Conservation (phyloP, 163 green algal species). For the Scenedesmus sp. region DNA sequence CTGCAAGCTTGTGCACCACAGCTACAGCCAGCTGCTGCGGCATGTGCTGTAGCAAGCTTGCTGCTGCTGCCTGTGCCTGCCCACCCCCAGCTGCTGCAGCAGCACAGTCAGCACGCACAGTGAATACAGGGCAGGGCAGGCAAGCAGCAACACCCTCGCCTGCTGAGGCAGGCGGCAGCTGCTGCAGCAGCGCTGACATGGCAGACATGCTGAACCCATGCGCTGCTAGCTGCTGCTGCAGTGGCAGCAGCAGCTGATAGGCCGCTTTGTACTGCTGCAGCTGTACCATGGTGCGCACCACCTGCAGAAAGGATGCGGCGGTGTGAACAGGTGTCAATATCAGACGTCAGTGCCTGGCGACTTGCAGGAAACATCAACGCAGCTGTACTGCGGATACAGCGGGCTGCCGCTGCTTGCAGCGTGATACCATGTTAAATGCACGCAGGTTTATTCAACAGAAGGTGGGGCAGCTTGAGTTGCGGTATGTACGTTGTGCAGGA, state of each 20-base stretch:
- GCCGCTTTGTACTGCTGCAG: not conserved
- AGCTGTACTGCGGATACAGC: not conserved
- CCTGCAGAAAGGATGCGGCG: not conserved
- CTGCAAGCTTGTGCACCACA: not conserved
- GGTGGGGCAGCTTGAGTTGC: too few species aligned
- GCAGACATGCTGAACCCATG: not conserved
- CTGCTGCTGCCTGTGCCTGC: too few species aligned
- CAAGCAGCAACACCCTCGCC: not conserved
- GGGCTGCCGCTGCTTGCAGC: not conserved
- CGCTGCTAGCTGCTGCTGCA: constrained; percentile 10
- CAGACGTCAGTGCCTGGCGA: not conserved
- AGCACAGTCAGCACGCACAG: not conserved
- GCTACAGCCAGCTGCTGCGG: not conserved
- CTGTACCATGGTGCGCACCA: not conserved
- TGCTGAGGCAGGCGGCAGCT: not conserved
- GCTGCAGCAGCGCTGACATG: not conserved
- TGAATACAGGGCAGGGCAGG: not conserved
- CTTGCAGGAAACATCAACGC: not conserved
- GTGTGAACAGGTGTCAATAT: too few species aligned
- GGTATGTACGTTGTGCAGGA: not conserved
- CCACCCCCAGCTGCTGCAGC: not conserved
- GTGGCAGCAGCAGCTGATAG: not conserved
- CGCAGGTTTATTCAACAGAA: too few species aligned
- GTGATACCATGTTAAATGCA: not conserved
- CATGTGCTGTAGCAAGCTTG: not conserved